Conservation (phyloP, 805 yeast genomes). For the Candida ipomoeae region DNA sequence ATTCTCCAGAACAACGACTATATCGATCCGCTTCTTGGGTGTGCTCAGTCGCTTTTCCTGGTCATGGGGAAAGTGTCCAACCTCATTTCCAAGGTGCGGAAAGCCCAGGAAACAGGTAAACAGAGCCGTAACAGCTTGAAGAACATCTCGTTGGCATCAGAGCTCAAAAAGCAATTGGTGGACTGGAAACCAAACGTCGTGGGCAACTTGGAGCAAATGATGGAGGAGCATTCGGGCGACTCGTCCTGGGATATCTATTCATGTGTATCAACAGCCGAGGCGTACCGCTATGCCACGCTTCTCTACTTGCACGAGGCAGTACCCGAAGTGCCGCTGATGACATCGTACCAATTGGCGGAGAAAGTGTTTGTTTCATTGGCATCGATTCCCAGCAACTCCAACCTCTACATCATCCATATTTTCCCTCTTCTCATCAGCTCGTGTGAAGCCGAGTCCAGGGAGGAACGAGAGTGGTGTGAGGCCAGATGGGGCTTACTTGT, state of each 20-base stretch:
- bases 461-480: conserved; percentile 59
- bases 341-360: conserved; percentile 55
- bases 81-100: conserved; percentile 48
- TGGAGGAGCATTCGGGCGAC: conserved; percentile 19
- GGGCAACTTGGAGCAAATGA: conserved; percentile 31
- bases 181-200: conserved; percentile 53
- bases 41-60: conserved; percentile 61
- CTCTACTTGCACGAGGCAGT: conserved; percentile 66
- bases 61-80: conserved; percentile 62
- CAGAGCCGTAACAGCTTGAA: conserved; percentile 36
- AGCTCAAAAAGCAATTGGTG: conserved; percentile 48
- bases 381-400: conserved; percentile 56
- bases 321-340: conserved; percentile 57
- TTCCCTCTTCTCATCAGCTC: conserved; percentile 63
- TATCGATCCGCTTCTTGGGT: conserved; percentile 64
- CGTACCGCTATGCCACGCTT: conserved; percentile 57
- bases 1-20: conserved; percentile 34
- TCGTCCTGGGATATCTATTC: conserved; percentile 51
- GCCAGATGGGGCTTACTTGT: conserved; percentile 53
- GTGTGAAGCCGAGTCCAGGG: conserved; percentile 57
- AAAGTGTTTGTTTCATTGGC: conserved; percentile 57
- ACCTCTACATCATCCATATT: conserved; percentile 56
- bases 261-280: conserved; percentile 66
- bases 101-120: conserved; percentile 21
- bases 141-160: conserved; percentile 52